phyloP scores from a whole-genome alignment of 2,329 filamentous ascomycete species.

The Xylaria digitata region DNA sequence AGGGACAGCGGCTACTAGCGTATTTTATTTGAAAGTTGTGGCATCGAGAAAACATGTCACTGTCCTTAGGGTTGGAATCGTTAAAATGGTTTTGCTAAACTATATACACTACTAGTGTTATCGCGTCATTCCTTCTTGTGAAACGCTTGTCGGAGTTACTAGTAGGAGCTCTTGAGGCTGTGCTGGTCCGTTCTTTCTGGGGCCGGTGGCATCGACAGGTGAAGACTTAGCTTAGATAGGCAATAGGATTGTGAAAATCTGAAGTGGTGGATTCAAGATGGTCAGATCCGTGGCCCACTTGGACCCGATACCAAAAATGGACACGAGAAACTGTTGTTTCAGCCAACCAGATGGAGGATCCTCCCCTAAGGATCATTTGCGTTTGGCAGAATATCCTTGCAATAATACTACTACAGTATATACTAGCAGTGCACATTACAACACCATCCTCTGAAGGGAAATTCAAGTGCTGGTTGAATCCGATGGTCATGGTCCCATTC shows the following conservation, averaged over 20 bases:
- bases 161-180: slow-evolving; percentile 23
- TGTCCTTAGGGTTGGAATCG: background rate
- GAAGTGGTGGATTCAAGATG: slow-evolving; percentile 23
- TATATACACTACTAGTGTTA: too few relatives aligned
- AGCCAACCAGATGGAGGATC: slow-evolving; percentile 51
- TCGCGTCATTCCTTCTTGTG: background rate
- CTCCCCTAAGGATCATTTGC: slow-evolving; percentile 41
- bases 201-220: slow-evolving; percentile 14
- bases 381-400: slow-evolving; percentile 40
- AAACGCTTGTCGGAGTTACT: slow-evolving; percentile 16
- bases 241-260: slow-evolving; percentile 34
- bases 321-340: slow-evolving; percentile 60
- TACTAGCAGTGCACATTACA: background rate
- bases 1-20: slow-evolving; percentile 1
- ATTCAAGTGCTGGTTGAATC: slow-evolving; percentile 15
- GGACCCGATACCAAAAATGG: slow-evolving; percentile 53
- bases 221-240: slow-evolving; percentile 30
- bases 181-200: slow-evolving; percentile 22
- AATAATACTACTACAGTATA: slow-evolving; percentile 32
- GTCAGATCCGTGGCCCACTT: slow-evolving; percentile 43
- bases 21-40: background rate
- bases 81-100: slow-evolving; percentile 1
- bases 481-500: slow-evolving; percentile 12
- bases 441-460: slow-evolving; percentile 21
- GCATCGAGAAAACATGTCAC: slow-evolving; percentile 1